These are phyloP conservation scores for Hymenoscyphus salicellus DNA, from an alignment of 2,329 filamentous ascomycete genomes.

Conservation along the genomic window DNA sequence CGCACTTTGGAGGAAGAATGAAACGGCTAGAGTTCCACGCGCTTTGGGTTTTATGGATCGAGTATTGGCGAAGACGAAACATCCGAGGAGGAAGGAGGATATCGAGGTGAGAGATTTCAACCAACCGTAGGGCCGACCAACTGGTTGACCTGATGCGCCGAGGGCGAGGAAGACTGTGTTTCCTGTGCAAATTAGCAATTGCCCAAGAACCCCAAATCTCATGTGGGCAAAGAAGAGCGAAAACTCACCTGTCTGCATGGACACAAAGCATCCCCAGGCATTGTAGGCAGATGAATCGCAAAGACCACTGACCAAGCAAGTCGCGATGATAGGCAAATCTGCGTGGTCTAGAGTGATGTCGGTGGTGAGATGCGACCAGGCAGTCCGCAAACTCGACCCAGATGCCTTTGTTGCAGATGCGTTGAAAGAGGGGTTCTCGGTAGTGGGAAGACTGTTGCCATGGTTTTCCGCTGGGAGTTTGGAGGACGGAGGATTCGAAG, in stretches of 20 bases:
- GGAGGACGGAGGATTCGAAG: not conserved
- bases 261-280: conserved; percentile 49
- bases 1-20: conserved; percentile 51
- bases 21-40: conserved; percentile 44
- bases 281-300: conserved; percentile 47
- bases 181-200: conserved; percentile 37
- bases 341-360: conserved; percentile 35
- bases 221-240: not conserved
- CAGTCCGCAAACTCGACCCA: conserved; percentile 13
- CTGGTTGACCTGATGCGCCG: conserved; percentile 52
- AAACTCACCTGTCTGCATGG: conserved; percentile 49
- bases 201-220: not conserved
- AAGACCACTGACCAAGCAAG: conserved; percentile 46
- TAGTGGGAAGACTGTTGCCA: not conserved
- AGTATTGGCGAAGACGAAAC: conserved; percentile 44
- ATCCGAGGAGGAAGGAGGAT: conserved; percentile 51
- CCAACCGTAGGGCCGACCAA: conserved; percentile 51
- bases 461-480: not conserved
- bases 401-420: conserved; percentile 14
- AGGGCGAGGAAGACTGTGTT: conserved; percentile 64
- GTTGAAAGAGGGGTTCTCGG: conserved; percentile 14
- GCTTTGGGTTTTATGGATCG: conserved; percentile 39
- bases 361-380: conserved; percentile 25
- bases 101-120: conserved; percentile 53
- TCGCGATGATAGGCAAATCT: conserved; percentile 40